Percentiles rank a stretch among this genome's conserved stretches.
Evolutionary conservation across 1,139 yeast species (phyloP).

Genomic region (Kodamaea sp.): DNA sequence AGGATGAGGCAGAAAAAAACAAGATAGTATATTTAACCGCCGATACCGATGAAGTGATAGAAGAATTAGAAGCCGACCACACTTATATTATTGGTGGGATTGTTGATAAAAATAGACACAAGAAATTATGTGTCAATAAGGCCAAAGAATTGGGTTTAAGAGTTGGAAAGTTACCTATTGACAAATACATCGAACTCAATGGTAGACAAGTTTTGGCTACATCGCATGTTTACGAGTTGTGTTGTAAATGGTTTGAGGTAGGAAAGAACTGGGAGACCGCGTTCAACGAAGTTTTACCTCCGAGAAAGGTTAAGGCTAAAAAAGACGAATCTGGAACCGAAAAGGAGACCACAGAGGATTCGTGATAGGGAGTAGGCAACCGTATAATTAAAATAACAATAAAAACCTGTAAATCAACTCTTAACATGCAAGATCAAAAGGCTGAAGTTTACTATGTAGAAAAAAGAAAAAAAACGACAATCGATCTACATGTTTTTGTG

Average conservation of each 20-base stretch:
- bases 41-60: conserved; percentile 67
- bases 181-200: conserved; percentile 72
- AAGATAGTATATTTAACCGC: conserved; percentile 75
- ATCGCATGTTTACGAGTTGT: conserved; percentile 85
- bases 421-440: too few species aligned
- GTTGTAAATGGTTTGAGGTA: conserved; percentile 73
- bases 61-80: conserved; percentile 61
- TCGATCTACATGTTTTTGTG: too few species aligned
- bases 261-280: conserved; percentile 79
- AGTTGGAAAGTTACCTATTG: conserved; percentile 84
- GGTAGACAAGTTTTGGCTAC: conserved; percentile 92
- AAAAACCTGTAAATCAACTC: neutral
- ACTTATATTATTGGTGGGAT: conserved; percentile 93
- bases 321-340: conserved; percentile 3
- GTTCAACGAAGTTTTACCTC: conserved; percentile 80
- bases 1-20: conserved; percentile 30
- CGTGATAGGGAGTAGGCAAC: neutral
- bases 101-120: conserved; percentile 92
- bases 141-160: conserved; percentile 69
- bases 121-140: conserved; percentile 73
- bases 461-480: too few species aligned
- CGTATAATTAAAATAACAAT: neutral
- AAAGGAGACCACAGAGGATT: conserved; percentile 1
- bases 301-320: conserved; percentile 53
- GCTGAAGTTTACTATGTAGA: too few species aligned